Percentiles rank a stretch among this genome's conserved stretches.
Evolutionary conservation across 2,329 filamentous ascomycete species (phyloP).

Genomic region (Aspergillus aculeatinus): DNA sequence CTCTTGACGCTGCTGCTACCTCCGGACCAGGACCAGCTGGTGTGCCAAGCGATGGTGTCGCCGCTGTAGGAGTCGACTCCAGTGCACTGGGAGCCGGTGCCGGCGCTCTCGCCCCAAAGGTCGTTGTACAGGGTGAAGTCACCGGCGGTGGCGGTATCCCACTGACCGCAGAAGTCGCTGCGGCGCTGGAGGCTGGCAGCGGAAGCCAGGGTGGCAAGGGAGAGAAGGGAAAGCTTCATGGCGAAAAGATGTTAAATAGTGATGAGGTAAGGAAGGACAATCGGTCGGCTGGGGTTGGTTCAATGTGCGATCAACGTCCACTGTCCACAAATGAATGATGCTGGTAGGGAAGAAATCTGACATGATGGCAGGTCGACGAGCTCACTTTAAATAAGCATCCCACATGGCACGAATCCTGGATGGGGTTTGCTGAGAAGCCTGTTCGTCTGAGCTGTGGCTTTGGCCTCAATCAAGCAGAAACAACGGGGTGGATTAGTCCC

Average conservation of each 20-base stretch:
- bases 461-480: slow-evolving; percentile 5
- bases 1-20: slow-evolving; percentile 46
- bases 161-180: slow-evolving; percentile 44
- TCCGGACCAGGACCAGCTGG: slow-evolving; percentile 47
- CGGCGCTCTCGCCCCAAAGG: slow-evolving; percentile 49
- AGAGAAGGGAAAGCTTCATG: slow-evolving; percentile 31
- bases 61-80: slow-evolving; percentile 39
- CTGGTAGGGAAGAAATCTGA: slow-evolving; percentile 2
- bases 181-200: slow-evolving; percentile 28
- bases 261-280: slow-evolving; percentile 1
- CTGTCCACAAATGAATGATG: slow-evolving; percentile 1
- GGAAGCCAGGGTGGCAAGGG: slow-evolving; percentile 25
- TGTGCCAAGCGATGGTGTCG: slow-evolving; percentile 44
- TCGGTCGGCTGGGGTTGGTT: slow-evolving; percentile 1
- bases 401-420: not conserved
- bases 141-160: slow-evolving; percentile 37
- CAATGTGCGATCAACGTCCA: slow-evolving; percentile 10
- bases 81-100: slow-evolving; percentile 46
- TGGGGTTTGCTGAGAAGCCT: not conserved
- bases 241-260: slow-evolving; percentile 10
- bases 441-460: not conserved
- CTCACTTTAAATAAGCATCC: slow-evolving; percentile 1
- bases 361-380: not conserved
- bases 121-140: slow-evolving; percentile 55
- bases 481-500: slow-evolving; percentile 3